Conservation (phyloP, 2,329 filamentous ascomycete species). For the Dryadomyces quercus-mongolicae region DNA sequence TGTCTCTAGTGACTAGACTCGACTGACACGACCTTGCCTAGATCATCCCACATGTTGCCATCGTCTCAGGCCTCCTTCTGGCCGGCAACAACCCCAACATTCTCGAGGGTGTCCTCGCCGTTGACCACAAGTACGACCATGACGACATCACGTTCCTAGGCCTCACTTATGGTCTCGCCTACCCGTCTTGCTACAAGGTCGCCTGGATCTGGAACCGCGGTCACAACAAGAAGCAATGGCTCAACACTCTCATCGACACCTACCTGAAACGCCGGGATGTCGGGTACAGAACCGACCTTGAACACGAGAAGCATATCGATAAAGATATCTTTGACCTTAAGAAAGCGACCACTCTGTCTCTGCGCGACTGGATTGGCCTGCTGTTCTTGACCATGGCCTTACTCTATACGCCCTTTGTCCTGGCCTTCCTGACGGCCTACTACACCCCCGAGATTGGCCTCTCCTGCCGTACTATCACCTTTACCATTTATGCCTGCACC, state of each 20-base stretch:
- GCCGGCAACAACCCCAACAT: constrained; percentile 18
- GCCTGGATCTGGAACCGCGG: constrained; percentile 17
- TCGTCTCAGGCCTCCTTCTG: constrained; percentile 15
- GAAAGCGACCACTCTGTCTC: constrained; percentile 7
- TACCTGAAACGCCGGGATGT: constrained; percentile 6
- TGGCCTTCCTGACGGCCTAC: constrained; percentile 15
- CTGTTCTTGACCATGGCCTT: constrained; percentile 11
- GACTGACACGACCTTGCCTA: background rate
- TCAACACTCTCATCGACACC: constrained; percentile 11
- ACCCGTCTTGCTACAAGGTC: constrained; percentile 16
- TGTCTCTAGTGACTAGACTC: background rate
- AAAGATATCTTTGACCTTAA: constrained; percentile 10
- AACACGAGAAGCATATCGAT: no score
- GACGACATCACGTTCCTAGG: constrained; percentile 9
- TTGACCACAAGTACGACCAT: constrained; percentile 6
- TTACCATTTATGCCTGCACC: constrained; percentile 11
- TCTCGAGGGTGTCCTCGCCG: constrained; percentile 16
- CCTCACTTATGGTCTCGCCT: constrained; percentile 13
- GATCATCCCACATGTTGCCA: constrained; percentile 18
- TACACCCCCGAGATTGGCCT: constrained; percentile 14
- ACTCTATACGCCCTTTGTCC: constrained; percentile 11
- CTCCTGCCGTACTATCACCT: constrained; percentile 15
- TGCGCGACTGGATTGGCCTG: constrained; percentile 12
- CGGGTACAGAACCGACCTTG: background rate
- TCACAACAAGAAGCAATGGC: constrained; percentile 16